These are phyloP conservation scores for Vaccinium vitisidaea DNA, from an alignment of 148 eudicot species.

Conservation along the genomic window DNA sequence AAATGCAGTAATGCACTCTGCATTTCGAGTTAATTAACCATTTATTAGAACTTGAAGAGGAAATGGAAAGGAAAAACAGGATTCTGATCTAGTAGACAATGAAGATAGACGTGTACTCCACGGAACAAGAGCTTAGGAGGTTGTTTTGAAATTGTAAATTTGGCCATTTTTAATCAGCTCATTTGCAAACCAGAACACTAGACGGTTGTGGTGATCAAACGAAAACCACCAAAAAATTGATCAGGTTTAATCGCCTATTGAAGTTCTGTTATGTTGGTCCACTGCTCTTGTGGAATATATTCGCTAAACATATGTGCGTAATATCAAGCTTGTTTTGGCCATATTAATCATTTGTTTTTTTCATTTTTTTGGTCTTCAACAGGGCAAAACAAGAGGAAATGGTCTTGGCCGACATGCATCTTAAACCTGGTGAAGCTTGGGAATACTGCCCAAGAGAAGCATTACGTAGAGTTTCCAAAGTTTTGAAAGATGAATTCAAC, in stretches of 20 bases:
- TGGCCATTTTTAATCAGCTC: not conserved
- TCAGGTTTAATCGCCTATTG: not conserved
- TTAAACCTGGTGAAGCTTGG: conserved; percentile 85
- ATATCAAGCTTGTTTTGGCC: not conserved
- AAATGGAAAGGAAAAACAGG: not conserved
- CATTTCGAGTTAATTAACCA: not conserved
- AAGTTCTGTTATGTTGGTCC: not conserved
- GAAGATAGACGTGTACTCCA: not conserved
- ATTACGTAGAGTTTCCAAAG: conserved; percentile 60
- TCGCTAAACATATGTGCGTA: too few relatives aligned
- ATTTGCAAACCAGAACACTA: not conserved
- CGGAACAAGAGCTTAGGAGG: not conserved
- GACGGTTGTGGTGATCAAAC: not conserved
- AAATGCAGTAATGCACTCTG: not conserved
- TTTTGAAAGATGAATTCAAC: conserved; percentile 85
- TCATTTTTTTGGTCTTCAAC: conserved; percentile 18
- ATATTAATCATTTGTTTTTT: not conserved
- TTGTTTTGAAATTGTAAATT: not conserved
- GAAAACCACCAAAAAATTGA: not conserved
- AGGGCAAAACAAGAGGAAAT: conserved; percentile 83
- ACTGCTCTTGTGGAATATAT: not conserved
- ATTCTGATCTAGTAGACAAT: not conserved
- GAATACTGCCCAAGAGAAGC: conserved; percentile 96
- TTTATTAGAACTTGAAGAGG: not conserved
- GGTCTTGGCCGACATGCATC: conserved; percentile 94